These are phyloP conservation scores for Aristolochia contorta DNA, from an alignment of 164 flowering plant species.

Conservation along the genomic window DNA sequence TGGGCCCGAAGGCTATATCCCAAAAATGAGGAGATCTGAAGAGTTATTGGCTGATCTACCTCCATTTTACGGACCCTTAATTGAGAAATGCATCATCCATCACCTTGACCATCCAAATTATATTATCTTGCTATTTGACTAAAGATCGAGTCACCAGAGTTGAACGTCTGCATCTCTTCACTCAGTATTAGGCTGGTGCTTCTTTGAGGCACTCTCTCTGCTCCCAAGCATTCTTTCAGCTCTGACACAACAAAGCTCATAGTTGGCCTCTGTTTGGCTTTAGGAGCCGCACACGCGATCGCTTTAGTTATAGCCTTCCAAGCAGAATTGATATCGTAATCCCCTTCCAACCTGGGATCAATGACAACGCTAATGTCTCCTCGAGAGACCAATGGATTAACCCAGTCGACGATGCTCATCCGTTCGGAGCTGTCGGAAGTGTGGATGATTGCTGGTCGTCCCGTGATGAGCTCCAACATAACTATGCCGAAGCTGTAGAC, in stretches of 20 bases:
- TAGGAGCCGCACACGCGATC: constrained; percentile 26
- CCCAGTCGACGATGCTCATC: constrained; percentile 27
- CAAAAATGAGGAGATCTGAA: too few species aligned
- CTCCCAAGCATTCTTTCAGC: neutral
- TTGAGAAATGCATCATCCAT: too few species aligned
- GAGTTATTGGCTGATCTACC: too few species aligned
- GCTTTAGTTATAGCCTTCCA: constrained; percentile 44
- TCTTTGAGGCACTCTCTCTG: neutral
- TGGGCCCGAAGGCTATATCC: too few species aligned
- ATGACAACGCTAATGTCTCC: constrained; percentile 29
- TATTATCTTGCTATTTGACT: neutral
- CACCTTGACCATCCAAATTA: too few species aligned
- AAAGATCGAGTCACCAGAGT: neutral
- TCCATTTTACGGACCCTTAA: too few species aligned
- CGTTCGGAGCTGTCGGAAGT: constrained; percentile 1
- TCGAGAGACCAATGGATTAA: constrained; percentile 14
- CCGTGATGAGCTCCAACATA: constrained; percentile 38
- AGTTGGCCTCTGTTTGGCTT: constrained; percentile 23
- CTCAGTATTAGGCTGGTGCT: neutral
- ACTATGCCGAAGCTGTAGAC: constrained; percentile 48
- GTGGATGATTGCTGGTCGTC: constrained; percentile 21
- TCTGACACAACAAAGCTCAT: constrained; percentile 22
- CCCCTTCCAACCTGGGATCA: constrained; percentile 30
- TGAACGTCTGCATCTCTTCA: neutral
- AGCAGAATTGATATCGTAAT: constrained; percentile 21